A percentile compares a stretch with the other conserved stretches of the same genome.
phyloP scores from a whole-genome alignment of 2,329 filamentous ascomycete species.

The Scopulariopsis brevicaulis region DNA sequence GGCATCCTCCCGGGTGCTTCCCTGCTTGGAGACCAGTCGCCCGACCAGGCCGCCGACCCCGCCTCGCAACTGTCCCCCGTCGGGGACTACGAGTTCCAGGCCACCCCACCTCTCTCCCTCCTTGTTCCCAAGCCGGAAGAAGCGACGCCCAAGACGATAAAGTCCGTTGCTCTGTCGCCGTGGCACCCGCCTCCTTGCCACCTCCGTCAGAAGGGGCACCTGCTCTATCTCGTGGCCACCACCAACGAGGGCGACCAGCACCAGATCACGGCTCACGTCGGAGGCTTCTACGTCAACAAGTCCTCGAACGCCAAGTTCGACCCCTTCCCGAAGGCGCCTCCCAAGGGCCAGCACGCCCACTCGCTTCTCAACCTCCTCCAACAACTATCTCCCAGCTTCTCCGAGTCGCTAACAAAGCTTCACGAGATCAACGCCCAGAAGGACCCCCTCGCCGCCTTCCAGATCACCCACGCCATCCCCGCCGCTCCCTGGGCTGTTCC shows the following conservation, averaged over 20 bases:
- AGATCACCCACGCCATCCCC: slow-evolving; percentile 89
- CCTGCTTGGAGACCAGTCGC: slow-evolving; percentile 68
- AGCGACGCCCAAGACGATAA: slow-evolving; percentile 77
- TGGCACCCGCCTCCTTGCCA: slow-evolving; percentile 97
- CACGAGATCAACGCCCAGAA: slow-evolving; percentile 77
- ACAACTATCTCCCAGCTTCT: slow-evolving; percentile 74
- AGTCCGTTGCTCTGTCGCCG: slow-evolving; percentile 74
- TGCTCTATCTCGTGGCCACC: slow-evolving; percentile 79
- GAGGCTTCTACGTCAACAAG: slow-evolving; percentile 95
- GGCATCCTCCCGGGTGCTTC: slow-evolving; percentile 78
- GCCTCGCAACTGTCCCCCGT: slow-evolving; percentile 30
- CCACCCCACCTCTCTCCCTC: slow-evolving; percentile 53
- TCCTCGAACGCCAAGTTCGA: slow-evolving; percentile 94
- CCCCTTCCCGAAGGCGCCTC: slow-evolving; percentile 65
- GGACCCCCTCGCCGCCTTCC: slow-evolving; percentile 85
- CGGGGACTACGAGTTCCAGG: slow-evolving; percentile 66
- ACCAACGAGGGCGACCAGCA: slow-evolving; percentile 93
- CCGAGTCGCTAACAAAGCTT: slow-evolving; percentile 60
- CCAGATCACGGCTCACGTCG: slow-evolving; percentile 86
- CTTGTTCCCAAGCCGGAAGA: slow-evolving; percentile 59
- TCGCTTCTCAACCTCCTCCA: slow-evolving; percentile 74
- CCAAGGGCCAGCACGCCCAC: slow-evolving; percentile 71
- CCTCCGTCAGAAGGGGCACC: slow-evolving; percentile 80
- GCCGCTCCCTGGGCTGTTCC: slow-evolving; percentile 87
- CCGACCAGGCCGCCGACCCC: slow-evolving; percentile 21